A percentile compares a stretch with the other conserved stretches of the same genome.
Evolutionary conservation across 306 rosid genomes (phyloP).

Genomic region (Glycyrrhiza uralensis): DNA sequence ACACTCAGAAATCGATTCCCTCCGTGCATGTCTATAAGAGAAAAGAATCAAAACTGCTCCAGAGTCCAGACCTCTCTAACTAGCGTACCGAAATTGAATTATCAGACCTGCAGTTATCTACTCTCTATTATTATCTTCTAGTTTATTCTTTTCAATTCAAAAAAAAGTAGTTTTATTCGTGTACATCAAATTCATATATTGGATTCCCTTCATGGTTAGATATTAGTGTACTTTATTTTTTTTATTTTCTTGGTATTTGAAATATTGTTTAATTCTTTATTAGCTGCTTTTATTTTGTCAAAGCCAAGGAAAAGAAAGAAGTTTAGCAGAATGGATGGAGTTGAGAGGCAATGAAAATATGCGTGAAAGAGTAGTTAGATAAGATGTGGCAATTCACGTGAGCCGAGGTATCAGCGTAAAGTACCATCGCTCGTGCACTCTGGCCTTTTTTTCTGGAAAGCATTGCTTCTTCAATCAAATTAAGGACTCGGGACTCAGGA

Average conservation of each 20-base stretch:
- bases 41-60: slow-evolving; percentile 29
- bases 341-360: neutral
- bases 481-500: neutral
- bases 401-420: neutral
- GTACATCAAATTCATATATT: neutral
- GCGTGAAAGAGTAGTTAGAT: slow-evolving; percentile 17
- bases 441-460: neutral
- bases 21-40: neutral
- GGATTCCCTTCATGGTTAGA: neutral
- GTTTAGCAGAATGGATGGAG: neutral
- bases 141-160: neutral
- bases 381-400: slow-evolving; percentile 40
- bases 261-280: neutral
- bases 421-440: slow-evolving; percentile 26
- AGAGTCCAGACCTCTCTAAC: slow-evolving; percentile 4
- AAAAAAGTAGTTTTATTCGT: slow-evolving; percentile 2
- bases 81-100: slow-evolving; percentile 26
- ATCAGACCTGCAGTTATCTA: slow-evolving; percentile 22
- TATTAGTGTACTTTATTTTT: neutral
- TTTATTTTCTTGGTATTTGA: neutral
- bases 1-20: slow-evolving; percentile 18
- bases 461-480: neutral
- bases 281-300: neutral
- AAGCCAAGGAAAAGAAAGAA: neutral
- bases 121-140: neutral